Evolutionary conservation across 164 flowering plant species (phyloP).

Genomic region (Litsea cubeba): DNA sequence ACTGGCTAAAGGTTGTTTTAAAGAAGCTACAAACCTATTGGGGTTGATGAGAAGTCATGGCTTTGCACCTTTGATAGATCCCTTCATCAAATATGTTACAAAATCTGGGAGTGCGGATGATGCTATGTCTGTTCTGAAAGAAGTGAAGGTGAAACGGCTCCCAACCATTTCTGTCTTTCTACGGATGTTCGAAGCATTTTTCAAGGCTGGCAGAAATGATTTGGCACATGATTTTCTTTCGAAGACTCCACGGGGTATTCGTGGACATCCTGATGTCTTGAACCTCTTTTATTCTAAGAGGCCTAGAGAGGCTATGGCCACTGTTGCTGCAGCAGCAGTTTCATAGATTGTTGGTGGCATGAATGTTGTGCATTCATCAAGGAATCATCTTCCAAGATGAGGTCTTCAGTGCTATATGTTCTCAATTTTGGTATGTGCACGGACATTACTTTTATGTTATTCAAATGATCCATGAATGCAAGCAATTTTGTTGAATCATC

Average conservation of each 20-base stretch:
- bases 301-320: slow-evolving; percentile 7
- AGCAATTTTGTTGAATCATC: not conserved
- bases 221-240: slow-evolving; percentile 69
- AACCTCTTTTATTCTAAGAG: slow-evolving; percentile 48
- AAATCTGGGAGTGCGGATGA: slow-evolving; percentile 62
- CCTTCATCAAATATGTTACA: slow-evolving; percentile 47
- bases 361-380: not conserved
- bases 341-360: not conserved
- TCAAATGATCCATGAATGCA: not conserved
- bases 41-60: slow-evolving; percentile 64
- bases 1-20: slow-evolving; percentile 41
- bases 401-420: not conserved
- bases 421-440: not conserved
- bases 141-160: slow-evolving; percentile 48
- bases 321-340: not conserved
- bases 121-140: slow-evolving; percentile 46
- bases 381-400: not conserved
- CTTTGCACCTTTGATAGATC: slow-evolving; percentile 62
- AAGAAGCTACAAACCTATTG: slow-evolving; percentile 50
- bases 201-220: slow-evolving; percentile 45
- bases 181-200: slow-evolving; percentile 54
- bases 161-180: slow-evolving; percentile 56
- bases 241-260: slow-evolving; percentile 53
- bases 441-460: not conserved
- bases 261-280: slow-evolving; percentile 70